Evolutionary conservation across 2,329 filamentous ascomycete genomes (phyloP), one percentile per base, ranked within the genome.

Genomic region (Colletotrichum simmondsii): DNA sequence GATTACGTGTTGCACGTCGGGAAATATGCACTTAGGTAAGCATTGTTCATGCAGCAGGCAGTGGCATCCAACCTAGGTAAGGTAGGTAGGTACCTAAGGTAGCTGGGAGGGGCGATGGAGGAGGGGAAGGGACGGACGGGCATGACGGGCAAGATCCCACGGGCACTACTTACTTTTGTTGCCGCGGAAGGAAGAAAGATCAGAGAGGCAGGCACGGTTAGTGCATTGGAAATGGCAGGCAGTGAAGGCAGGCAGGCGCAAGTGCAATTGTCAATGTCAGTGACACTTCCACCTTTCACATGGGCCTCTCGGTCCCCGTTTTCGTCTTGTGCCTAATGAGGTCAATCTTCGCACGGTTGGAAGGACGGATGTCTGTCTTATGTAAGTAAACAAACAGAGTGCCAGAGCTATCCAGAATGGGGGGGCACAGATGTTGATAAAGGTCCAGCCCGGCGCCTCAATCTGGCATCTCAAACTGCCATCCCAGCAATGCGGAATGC

Each of bases 21-120:
- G 52, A 14, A 22, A 24, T 37, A 66, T 57, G 63, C 49, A 52
- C 16, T 68, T 68, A 71, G 32, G 57, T 71, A 68, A 68, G 64
- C 68, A 14, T 11, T 10, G 28, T 61, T 30, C 35, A 62, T 67
- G 49, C 62, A 70, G 22, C n/a, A 24, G 22, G 59, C 14, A 16
- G 8, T n/a, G 19, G 19, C 19, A 42, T 19, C 42, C 42, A 49
- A 49, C 24, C 57, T 32, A 2, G 19, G 32, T 30, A 2, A 28
- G 28, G 28, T 30, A 11, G 30, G 30, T 32, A 32, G 8, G 8
- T 32, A 11, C 10, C 30, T 32, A 32, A 26, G 26, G 26, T 46
- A 30, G 32, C 32, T 35, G 32, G 52, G 16, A 35, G 64, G 52
- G 49, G 35, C 22, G 19, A 32, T 12, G 11, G n/a, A 62, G 42